A percentile compares a stretch with the other conserved stretches of the same genome.
These are phyloP conservation scores for Phytophthora agathidicida DNA, from an alignment of 352 stramenopile species.

Conservation along the genomic window DNA sequence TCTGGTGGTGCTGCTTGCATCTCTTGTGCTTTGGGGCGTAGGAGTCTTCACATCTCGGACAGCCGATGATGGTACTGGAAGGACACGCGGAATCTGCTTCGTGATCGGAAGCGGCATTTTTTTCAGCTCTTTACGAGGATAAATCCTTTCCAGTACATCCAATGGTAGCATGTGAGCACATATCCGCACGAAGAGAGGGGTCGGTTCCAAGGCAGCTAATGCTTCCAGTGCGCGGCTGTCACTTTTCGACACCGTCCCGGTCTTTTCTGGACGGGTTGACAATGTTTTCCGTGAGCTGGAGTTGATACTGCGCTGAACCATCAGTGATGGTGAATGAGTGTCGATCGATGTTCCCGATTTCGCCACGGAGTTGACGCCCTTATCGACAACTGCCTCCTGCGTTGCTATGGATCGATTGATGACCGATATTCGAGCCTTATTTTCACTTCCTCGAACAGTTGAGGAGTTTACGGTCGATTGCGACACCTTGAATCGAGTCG, in stretches of 20 bases:
- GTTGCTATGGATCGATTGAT: constrained; percentile 68
- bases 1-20: constrained; percentile 14
- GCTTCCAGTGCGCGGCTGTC: constrained; percentile 27
- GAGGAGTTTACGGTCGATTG: constrained; percentile 3
- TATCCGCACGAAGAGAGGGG: constrained; percentile 54
- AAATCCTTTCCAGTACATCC: constrained; percentile 55
- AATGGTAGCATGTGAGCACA: constrained; percentile 64
- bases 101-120: constrained; percentile 40
- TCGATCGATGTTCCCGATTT: constrained; percentile 9
- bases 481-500: constrained; percentile 10
- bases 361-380: constrained; percentile 10
- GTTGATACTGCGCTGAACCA: constrained; percentile 17
- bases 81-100: constrained; percentile 13
- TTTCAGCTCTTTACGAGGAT: constrained; percentile 40
- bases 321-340: neutral
- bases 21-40: constrained; percentile 10
- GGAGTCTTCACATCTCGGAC: constrained; percentile 16
- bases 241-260: constrained; percentile 16
- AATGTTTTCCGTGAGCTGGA: constrained; percentile 19
- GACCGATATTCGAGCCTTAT: constrained; percentile 45
- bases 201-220: constrained; percentile 13
- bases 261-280: constrained; percentile 21
- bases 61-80: constrained; percentile 12
- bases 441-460: neutral
- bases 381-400: constrained; percentile 54